Evolutionary conservation across 169 alveolate species (phyloP).

Genomic region (Plasmodium vivax): DNA sequence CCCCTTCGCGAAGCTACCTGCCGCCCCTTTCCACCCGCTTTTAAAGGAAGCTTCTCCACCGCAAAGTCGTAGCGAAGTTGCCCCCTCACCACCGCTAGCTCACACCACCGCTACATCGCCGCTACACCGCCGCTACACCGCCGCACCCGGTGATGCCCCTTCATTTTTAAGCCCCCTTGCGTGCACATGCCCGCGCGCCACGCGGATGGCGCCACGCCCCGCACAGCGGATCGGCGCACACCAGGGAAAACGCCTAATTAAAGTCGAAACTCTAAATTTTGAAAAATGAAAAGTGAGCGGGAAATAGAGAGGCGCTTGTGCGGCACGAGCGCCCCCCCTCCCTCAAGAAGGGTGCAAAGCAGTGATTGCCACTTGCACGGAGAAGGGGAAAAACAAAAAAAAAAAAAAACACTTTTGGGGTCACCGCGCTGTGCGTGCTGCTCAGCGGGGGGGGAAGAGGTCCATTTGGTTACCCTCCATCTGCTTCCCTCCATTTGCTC

Average conservation of each 20-base stretch:
- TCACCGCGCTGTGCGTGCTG: not conserved
- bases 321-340: not conserved
- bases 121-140: no score
- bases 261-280: not conserved
- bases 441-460: no score
- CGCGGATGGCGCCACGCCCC: not conserved
- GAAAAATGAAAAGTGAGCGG: not conserved
- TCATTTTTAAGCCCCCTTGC: not conserved
- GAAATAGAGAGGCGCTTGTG: not conserved
- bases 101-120: not conserved
- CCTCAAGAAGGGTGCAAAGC: not conserved
- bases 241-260: not conserved
- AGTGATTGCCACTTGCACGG: not conserved
- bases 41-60: not conserved
- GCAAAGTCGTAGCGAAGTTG: not conserved
- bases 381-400: not conserved
- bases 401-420: not conserved
- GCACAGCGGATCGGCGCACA: not conserved
- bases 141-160: not conserved
- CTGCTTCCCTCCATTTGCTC: not conserved
- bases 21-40: not conserved
- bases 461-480: no score
- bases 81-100: not conserved
- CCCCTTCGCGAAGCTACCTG: no score
- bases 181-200: not conserved